These are phyloP conservation scores for Silene uniflora DNA, from an alignment of 148 eudicot species.

Conservation along the genomic window DNA sequence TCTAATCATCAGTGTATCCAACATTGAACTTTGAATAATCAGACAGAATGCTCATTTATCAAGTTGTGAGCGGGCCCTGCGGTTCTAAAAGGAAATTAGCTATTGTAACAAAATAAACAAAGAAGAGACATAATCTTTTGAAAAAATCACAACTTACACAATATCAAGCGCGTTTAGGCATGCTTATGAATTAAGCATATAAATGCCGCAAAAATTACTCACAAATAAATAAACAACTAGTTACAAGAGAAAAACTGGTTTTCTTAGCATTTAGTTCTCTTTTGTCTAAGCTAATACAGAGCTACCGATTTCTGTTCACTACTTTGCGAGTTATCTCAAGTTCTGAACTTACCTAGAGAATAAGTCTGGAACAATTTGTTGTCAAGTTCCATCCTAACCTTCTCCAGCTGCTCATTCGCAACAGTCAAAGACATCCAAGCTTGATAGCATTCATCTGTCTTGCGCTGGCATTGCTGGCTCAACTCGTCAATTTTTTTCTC, in stretches of 20 bases:
- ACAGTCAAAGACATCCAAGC: conserved; percentile 96
- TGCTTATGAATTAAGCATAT: too few relatives aligned
- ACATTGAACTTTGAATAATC: too few relatives aligned
- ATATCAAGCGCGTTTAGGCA: neutral
- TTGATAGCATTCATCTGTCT: conserved; percentile 91
- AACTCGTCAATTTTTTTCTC: conserved; percentile 84
- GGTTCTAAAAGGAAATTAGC: too few relatives aligned
- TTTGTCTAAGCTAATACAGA: neutral
- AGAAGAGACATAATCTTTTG: too few relatives aligned
- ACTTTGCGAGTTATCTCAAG: conserved; percentile 1
- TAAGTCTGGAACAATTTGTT: conserved; percentile 57
- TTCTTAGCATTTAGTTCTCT: neutral
- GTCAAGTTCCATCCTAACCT: conserved; percentile 87
- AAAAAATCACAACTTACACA: too few relatives aligned
- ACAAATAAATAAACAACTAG: too few relatives aligned
- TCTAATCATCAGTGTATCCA: neutral
- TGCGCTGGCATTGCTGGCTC: conserved; percentile 55
- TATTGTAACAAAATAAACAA: too few relatives aligned
- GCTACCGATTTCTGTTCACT: neutral
- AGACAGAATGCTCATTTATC: too few relatives aligned
- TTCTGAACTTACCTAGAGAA: conserved; percentile 62
- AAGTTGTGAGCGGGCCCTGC: too few relatives aligned
- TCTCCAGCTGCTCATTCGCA: conserved; percentile 79
- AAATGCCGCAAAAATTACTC: too few relatives aligned
- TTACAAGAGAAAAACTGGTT: too few relatives aligned